phyloP scores from a whole-genome alignment of 2,329 filamentous ascomycete species.

The Alternaria postmessia region DNA sequence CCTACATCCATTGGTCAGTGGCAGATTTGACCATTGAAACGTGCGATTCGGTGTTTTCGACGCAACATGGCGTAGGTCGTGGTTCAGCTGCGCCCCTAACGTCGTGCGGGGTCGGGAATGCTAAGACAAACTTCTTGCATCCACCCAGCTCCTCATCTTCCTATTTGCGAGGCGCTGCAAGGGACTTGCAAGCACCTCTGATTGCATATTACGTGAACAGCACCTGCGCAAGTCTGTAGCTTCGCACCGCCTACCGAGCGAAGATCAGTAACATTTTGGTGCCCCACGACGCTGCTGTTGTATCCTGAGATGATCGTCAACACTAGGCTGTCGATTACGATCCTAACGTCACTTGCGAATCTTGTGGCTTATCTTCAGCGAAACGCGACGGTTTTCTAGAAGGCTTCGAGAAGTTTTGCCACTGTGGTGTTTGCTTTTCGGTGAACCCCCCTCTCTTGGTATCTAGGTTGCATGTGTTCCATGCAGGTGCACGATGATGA shows the following conservation, averaged over 20 bases:
- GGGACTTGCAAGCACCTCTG: not conserved
- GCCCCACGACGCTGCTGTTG: conserved; percentile 1
- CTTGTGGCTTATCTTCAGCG: not conserved
- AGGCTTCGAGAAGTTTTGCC: conserved; percentile 13
- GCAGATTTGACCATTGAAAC: not conserved
- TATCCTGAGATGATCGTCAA: not conserved
- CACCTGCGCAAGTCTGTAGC: not conserved
- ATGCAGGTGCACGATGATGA: conserved; percentile 2
- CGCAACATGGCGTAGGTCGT: not conserved
- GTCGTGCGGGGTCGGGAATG: conserved; percentile 1
- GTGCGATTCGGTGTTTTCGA: not conserved
- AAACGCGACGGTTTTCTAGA: conserved; percentile 4
- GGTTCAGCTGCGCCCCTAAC: conserved; percentile 2
- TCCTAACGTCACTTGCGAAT: conserved; percentile 1
- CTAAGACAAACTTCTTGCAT: not conserved
- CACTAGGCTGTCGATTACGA: conserved; percentile 2
- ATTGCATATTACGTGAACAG: not conserved
- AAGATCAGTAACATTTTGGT: not conserved
- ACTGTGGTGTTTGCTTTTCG: conserved; percentile 1
- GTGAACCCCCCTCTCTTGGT: not conserved
- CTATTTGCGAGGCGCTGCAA: not conserved
- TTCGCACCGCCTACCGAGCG: not conserved
- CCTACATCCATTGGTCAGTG: not conserved
- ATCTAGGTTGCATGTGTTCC: not conserved
- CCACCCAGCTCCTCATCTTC: not conserved